Percentiles rank a stretch among this genome's conserved stretches.
phyloP scores from a whole-genome alignment of 176 grass and related monocot genomes.

The barley (Hordeum vulgare) region DNA sequence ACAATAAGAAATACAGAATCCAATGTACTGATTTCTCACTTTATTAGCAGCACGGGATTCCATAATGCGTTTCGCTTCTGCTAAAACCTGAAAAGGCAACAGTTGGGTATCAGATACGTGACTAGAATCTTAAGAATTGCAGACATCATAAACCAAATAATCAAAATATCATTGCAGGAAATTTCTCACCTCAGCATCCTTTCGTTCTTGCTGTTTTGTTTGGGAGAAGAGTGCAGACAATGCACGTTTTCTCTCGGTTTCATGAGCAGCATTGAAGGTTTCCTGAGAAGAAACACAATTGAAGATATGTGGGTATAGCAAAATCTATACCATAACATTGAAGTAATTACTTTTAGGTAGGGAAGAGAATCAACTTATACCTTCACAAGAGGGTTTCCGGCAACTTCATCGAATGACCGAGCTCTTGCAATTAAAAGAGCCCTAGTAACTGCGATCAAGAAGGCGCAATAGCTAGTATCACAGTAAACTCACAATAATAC shows the following conservation, averaged over 20 bases:
- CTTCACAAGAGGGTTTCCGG: conserved; percentile 82
- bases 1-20: neutral
- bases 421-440: conserved; percentile 79
- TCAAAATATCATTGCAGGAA: neutral
- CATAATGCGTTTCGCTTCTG: conserved; percentile 92
- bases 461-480: neutral
- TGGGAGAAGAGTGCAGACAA: conserved; percentile 74
- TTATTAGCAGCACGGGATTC: conserved; percentile 81
- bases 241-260: conserved; percentile 84
- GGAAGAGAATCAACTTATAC: conserved; percentile 28
- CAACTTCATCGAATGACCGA: conserved; percentile 72
- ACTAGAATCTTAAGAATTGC: neutral
- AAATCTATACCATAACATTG: conserved; percentile 12
- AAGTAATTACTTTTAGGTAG: conserved; percentile 2
- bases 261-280: conserved; percentile 68
- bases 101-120: neutral
- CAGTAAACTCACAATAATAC: conserved; percentile 1
- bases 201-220: conserved; percentile 83
- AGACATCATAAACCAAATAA: conserved; percentile 11
- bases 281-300: conserved; percentile 42
- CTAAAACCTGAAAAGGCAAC: conserved; percentile 58
- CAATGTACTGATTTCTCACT: conserved; percentile 39
- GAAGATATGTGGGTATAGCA: neutral
- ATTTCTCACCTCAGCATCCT: conserved; percentile 69
- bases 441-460: conserved; percentile 56